These are phyloP conservation scores for Ustilago shanxiensis DNA, from an alignment of 1,284 basidiomycete genomes.

Conservation along the genomic window DNA sequence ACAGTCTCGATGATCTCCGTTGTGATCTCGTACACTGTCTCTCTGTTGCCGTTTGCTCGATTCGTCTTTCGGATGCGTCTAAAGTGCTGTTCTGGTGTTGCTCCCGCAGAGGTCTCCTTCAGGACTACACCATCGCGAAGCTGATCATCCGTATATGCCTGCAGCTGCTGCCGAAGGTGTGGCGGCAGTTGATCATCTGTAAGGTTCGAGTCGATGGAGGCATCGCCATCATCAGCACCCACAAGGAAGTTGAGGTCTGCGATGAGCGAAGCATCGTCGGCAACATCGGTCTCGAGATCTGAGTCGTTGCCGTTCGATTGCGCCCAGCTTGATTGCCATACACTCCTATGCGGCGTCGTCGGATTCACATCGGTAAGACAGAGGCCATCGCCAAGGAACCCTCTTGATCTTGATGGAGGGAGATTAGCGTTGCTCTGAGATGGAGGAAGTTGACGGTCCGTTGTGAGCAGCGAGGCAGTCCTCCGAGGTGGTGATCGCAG, in stretches of 20 bases:
- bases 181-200: conserved; percentile 55
- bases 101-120: conserved; percentile 14
- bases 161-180: conserved; percentile 36
- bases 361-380: conserved; percentile 49
- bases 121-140: conserved; percentile 41
- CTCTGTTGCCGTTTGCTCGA: conserved; percentile 50
- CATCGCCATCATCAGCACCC: conserved; percentile 54
- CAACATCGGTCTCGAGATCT: neutral
- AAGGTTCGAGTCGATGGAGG: conserved; percentile 50
- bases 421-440: neutral
- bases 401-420: conserved; percentile 32
- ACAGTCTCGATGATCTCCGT: conserved; percentile 70
- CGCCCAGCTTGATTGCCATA: conserved; percentile 6
- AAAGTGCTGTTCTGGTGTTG: conserved; percentile 37
- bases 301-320: conserved; percentile 1
- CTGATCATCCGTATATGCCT: conserved; percentile 40
- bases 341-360: neutral
- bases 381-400: conserved; percentile 48
- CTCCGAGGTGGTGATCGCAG: conserved; percentile 26
- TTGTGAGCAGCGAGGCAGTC: conserved; percentile 21
- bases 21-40: conserved; percentile 71
- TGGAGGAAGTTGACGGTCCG: conserved; percentile 7
- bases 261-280: conserved; percentile 42
- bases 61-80: conserved; percentile 48
- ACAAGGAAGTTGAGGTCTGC: conserved; percentile 56